Evolutionary conservation across 2,329 filamentous ascomycete genomes (phyloP), one percentile per base, ranked within the genome.

Genomic region (Coniochaeta ligniaria): DNA sequence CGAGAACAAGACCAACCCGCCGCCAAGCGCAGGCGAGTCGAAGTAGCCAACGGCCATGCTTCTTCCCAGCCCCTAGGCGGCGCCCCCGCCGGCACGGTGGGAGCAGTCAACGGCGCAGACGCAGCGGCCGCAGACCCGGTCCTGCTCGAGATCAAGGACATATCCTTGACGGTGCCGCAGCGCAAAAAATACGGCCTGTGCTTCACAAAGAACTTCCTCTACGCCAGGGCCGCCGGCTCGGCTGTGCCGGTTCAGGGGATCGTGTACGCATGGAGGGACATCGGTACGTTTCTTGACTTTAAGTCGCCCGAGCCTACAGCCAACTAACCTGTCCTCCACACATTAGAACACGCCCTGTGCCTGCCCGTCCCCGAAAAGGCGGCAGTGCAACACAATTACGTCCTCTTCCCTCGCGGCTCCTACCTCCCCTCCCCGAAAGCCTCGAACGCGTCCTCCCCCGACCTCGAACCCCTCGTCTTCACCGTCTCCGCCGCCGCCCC

Each of bases 161-260:
- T 89, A 22, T 89, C 85, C 0, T 78, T 89, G n/a, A 83, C 84
- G 0, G 78, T 88, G 4, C 87, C 87, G 0, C 84, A 86, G 73
- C 78, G 87, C 63, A 90, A 89, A 73, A 90, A 89, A 72, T 85
- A 85, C 65, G 83, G 85, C 64, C 71, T 89, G 9, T 86, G 83
- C 71, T 82, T 89, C 63, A 89, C 85, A 2, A 73, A 78, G 6
- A 78, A 79, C 62, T 82, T 83, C 64, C 67, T 88, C 36, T 88
- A 87, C 63, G 84, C 84, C 16, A 78, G 81, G 38, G 74, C 76
- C 1, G 75, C 83, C 0, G 79, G 79, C 50, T 81, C 82, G 1
- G 78, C 78, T 1, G 74, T 75, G 26, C 82, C 83, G 0, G 76
- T 83, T 17, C 73, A 79, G 20, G 80, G 80, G 54, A 81, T 84